Conservation (phyloP, 2,329 filamentous ascomycete species). For the Penicillium sp. region DNA sequence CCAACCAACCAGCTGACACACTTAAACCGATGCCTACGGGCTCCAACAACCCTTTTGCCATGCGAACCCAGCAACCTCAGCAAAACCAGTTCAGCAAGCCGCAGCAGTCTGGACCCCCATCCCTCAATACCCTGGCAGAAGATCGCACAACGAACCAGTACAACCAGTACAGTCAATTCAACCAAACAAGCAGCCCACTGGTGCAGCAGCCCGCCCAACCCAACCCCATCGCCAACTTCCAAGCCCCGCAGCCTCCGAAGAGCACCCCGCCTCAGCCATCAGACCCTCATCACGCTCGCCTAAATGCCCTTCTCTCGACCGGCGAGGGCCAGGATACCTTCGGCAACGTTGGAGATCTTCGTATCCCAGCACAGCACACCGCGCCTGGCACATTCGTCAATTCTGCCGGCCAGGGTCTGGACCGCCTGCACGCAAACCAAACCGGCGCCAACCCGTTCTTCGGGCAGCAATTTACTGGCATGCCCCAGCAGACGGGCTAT, state of each 20-base stretch:
- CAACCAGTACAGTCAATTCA: conserved; percentile 46
- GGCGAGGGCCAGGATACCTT: conserved; percentile 97
- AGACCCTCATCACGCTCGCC: conserved; percentile 68
- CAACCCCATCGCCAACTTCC: conserved; percentile 42
- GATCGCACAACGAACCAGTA: conserved; percentile 24
- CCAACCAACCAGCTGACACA: conserved; percentile 61
- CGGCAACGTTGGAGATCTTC: conserved; percentile 93
- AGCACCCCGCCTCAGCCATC: conserved; percentile 36
- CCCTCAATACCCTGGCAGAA: conserved; percentile 47
- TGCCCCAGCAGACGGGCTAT: conserved; percentile 52
- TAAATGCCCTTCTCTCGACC: conserved; percentile 82
- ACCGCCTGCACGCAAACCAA: conserved; percentile 67
- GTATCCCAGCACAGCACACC: conserved; percentile 95
- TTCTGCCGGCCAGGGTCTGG: conserved; percentile 81
- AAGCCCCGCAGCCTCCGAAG: conserved; percentile 38
- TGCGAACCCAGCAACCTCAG: conserved; percentile 64
- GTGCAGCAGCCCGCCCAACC: conserved; percentile 42
- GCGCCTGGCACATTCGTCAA: conserved; percentile 97
- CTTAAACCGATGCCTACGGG: conserved; percentile 86
- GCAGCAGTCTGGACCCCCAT: conserved; percentile 39
- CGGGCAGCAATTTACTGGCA: conserved; percentile 77
- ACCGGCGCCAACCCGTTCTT: conserved; percentile 92
- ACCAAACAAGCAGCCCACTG: conserved; percentile 33
- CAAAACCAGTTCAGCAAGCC: conserved; percentile 60
- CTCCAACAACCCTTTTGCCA: conserved; percentile 96